Base-by-base conservation (phyloP, 2,329 filamentous ascomycete species). In the Trichoderma sp. region DNA sequence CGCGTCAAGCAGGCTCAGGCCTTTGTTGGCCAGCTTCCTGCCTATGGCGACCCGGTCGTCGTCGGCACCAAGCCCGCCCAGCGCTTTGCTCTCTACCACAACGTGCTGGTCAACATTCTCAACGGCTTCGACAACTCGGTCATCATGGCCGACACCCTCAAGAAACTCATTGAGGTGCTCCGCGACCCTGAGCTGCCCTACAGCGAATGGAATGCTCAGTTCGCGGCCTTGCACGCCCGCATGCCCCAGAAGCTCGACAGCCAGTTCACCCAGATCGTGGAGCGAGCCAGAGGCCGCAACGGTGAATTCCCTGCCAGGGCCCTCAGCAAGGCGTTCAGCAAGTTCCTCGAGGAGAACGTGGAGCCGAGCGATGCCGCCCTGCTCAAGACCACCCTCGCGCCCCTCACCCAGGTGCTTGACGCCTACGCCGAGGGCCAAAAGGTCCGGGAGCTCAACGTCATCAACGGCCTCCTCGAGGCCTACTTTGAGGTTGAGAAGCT, bases 121-220 rank as follows among this genome's bases (percentile, higher is more conserved):
- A 83, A 89, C 72, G 95, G 95, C 66, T 99, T 92, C 74, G 95
- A 99, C 80, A 99, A 99, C 84, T 94, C 96, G 71, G 90, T 97
- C 70, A 93, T 98, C 78, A 97, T 99, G 94, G 85, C 87, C 59
- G 79, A 87, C 66, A 95, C 93, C 1, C 83, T 99, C 24, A 92
- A 91, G 78, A 91, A 95, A 75, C 83, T 98, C 44, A 88, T 97
- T n/a, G 87, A 92, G 67, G 93, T 99, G 12, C 86, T 99, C 24
- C 89, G 94, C 48, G 87, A 97, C 73, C 88, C 90, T 1, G 93
- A 97, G 73, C 85, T 99, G 68, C 95, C 95, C 1, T 99, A 95
- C 76, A 93, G 94, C 77, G 93, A 99, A 78, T 99, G 94, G 92
- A 93, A 90, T 68, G 91, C 94, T 6, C 93, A 98, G 75, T 95